phyloP scores from a whole-genome alignment of 768 basidiomycete genomes.

The Tremella fuciformis region DNA sequence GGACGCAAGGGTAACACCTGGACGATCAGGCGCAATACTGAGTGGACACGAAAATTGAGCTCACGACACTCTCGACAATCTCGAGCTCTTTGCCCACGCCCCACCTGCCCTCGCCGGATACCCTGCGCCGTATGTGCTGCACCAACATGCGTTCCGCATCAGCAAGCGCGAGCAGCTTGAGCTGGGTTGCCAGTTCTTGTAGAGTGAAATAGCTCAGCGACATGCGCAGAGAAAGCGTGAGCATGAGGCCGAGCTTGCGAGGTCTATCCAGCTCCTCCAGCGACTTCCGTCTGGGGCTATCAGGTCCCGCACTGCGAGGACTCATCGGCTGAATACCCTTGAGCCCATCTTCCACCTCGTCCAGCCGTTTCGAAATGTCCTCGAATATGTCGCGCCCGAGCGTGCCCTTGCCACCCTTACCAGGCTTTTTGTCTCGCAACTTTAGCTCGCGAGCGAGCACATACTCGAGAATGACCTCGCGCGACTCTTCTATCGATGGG shows the following conservation, averaged over 20 bases:
- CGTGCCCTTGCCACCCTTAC: constrained; percentile 47
- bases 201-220: constrained; percentile 46
- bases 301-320: not conserved
- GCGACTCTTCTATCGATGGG: constrained; percentile 41
- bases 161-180: constrained; percentile 28
- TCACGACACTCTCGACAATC: constrained; percentile 38
- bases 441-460: constrained; percentile 39
- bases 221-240: constrained; percentile 44
- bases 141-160: constrained; percentile 46
- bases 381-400: constrained; percentile 41
- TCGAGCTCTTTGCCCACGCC: constrained; percentile 44
- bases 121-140: constrained; percentile 42
- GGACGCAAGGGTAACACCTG: constrained; percentile 26
- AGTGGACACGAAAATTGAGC: constrained; percentile 6
- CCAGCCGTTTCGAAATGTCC: constrained; percentile 35
- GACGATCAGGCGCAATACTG: not conserved
- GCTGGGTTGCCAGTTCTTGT: constrained; percentile 36
- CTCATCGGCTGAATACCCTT: constrained; percentile 8
- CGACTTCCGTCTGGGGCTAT: constrained; percentile 6
- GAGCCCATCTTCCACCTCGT: constrained; percentile 40
- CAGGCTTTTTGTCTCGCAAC: constrained; percentile 37
- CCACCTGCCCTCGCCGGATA: constrained; percentile 45
- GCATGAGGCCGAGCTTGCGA: constrained; percentile 33
- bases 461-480: constrained; percentile 50
- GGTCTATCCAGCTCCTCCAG: constrained; percentile 16